Conservation (phyloP, 352 stramenopile species). For the Pythium rishiriense region DNA sequence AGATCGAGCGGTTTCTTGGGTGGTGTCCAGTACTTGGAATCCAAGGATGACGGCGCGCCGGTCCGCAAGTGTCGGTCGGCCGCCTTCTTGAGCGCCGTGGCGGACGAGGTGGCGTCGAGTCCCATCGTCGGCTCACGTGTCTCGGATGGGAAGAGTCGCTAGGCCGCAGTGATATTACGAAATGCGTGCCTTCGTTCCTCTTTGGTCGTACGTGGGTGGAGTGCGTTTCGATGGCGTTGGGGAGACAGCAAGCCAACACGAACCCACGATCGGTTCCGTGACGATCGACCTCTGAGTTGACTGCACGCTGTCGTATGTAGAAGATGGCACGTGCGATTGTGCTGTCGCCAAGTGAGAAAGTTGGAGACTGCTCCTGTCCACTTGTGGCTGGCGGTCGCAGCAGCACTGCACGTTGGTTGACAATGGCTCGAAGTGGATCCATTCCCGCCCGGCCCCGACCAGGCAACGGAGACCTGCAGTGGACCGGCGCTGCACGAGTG, state of each 20-base stretch:
- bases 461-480: not conserved
- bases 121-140: not conserved
- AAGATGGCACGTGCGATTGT: not conserved
- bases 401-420: too few relatives aligned
- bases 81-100: conserved; percentile 9
- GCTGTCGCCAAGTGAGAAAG: not conserved
- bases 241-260: not conserved
- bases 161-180: not conserved
- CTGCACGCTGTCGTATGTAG: not conserved
- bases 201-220: not conserved
- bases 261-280: not conserved
- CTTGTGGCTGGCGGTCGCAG: not conserved
- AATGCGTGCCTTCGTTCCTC: not conserved
- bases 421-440: conserved; percentile 1
- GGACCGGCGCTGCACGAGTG: not conserved
- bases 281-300: not conserved
- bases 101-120: not conserved
- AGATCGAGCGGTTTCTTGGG: conserved; percentile 12
- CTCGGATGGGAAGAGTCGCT: not conserved
- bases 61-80: conserved; percentile 17
- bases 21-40: conserved; percentile 21
- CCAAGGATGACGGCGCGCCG: conserved; percentile 8
- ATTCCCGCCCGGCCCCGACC: not conserved
- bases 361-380: not conserved
- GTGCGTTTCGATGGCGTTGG: not conserved